Percentiles rank a stretch among this genome's conserved stretches.
Evolutionary conservation across 2,329 filamentous ascomycete genomes (phyloP).

Genomic region (Aspergillus uvarum): DNA sequence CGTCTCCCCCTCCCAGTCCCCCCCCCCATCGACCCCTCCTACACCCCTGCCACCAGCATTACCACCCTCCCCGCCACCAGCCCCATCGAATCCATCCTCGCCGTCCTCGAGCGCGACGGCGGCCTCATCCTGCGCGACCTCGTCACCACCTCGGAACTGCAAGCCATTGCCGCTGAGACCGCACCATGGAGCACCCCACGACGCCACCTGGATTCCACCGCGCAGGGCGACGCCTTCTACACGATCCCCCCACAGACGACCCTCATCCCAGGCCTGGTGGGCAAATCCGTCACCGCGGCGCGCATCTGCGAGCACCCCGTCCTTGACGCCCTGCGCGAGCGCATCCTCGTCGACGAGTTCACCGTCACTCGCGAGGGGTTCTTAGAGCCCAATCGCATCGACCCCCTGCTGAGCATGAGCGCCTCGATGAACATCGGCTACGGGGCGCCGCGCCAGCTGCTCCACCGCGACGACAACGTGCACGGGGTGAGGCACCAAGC

Average conservation of each 20-base stretch:
- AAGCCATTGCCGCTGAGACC: slow-evolving; percentile 25
- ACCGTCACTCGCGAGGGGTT: slow-evolving; percentile 22
- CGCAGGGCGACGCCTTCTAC: slow-evolving; percentile 15
- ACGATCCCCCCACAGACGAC: slow-evolving; percentile 28
- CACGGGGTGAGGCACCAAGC: slow-evolving; percentile 27
- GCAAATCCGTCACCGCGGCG: slow-evolving; percentile 29
- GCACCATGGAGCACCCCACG: slow-evolving; percentile 9
- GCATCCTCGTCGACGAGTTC: slow-evolving; percentile 27
- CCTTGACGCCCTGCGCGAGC: slow-evolving; percentile 24
- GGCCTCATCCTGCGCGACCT: slow-evolving; percentile 34
- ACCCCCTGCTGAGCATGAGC: slow-evolving; percentile 31
- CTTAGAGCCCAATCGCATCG: slow-evolving; percentile 20
- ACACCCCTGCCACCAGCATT: slow-evolving; percentile 17
- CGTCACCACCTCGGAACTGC: slow-evolving; percentile 23
- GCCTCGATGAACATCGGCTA: slow-evolving; percentile 30
- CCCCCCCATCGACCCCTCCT: slow-evolving; percentile 8
- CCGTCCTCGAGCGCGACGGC: slow-evolving; percentile 33
- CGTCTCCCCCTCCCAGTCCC: slow-evolving; percentile 11
- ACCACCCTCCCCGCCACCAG: slow-evolving; percentile 24
- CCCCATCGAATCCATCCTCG: slow-evolving; percentile 31
- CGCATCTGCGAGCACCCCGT: slow-evolving; percentile 24
- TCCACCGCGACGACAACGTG: slow-evolving; percentile 36
- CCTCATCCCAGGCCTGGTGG: slow-evolving; percentile 30
- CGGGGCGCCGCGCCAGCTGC: slow-evolving; percentile 29
- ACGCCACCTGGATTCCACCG: neutral